These are phyloP conservation scores for Ophiosphaerella korrae DNA, from an alignment of 2,329 filamentous ascomycete genomes.

Conservation along the genomic window DNA sequence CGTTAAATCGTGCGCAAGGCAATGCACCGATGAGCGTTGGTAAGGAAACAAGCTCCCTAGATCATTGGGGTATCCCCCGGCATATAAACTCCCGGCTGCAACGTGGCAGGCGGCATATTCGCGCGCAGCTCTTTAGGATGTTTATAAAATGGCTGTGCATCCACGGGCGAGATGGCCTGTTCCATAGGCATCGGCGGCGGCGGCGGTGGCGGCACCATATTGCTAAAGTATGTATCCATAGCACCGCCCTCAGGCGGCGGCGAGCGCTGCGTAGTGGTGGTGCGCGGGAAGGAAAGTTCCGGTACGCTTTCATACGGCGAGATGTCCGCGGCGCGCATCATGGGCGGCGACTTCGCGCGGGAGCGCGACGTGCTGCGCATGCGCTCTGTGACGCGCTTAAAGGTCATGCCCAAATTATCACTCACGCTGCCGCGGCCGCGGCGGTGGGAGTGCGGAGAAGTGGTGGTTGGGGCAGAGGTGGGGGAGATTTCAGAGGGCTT, in stretches of 20 bases:
- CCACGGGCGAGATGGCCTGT: slow-evolving; percentile 48
- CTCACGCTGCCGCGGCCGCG: slow-evolving; percentile 62
- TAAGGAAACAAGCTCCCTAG: slow-evolving; percentile 13
- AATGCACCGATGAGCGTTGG: not conserved
- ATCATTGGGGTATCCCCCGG: slow-evolving; percentile 44
- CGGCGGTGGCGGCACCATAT: slow-evolving; percentile 39
- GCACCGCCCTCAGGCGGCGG: slow-evolving; percentile 25
- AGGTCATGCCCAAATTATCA: slow-evolving; percentile 60
- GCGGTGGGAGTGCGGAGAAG: slow-evolving; percentile 53
- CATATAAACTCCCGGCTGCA: slow-evolving; percentile 52
- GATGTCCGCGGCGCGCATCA: slow-evolving; percentile 29
- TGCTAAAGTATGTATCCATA: too few species aligned
- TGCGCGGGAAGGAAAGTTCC: slow-evolving; percentile 36
- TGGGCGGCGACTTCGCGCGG: slow-evolving; percentile 55
- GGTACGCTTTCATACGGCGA: slow-evolving; percentile 54
- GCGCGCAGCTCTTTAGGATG: slow-evolving; percentile 55
- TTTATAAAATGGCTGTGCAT: slow-evolving; percentile 39
- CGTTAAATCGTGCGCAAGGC: not conserved
- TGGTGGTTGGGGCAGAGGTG: slow-evolving; percentile 34
- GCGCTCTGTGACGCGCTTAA: slow-evolving; percentile 58
- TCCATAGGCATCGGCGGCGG: slow-evolving; percentile 46
- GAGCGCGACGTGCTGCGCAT: slow-evolving; percentile 64
- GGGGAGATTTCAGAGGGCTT: slow-evolving; percentile 31
- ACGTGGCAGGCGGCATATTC: slow-evolving; percentile 55
- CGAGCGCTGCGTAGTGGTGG: slow-evolving; percentile 26